phyloP scores from a whole-genome alignment of 345 rosid genomes.

The Aethionema arabicum region DNA sequence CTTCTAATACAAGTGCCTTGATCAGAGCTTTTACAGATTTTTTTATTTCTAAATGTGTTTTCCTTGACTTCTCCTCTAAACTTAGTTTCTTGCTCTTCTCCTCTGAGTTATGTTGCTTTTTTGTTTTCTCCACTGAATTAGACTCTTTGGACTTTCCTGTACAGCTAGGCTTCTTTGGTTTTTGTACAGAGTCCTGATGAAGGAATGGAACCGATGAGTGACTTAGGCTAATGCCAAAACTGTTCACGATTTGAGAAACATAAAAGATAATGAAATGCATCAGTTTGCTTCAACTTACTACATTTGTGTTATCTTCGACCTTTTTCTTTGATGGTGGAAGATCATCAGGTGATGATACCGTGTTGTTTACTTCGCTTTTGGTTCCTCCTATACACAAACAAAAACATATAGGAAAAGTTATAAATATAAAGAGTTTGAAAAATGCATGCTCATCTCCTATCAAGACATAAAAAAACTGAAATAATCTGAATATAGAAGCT shows the following conservation, averaged over 20 bases:
- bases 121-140: conserved; percentile 28
- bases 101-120: conserved; percentile 25
- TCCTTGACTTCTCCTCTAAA: conserved; percentile 42
- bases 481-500: neutral
- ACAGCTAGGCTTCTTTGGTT: conserved; percentile 31
- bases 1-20: conserved; percentile 59
- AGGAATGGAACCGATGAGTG: neutral
- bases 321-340: conserved; percentile 21
- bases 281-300: conserved; percentile 24
- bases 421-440: neutral
- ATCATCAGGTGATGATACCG: conserved; percentile 12
- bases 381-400: conserved; percentile 28
- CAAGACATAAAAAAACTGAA: neutral
- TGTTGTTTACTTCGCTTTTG: conserved; percentile 27
- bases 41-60: conserved; percentile 41
- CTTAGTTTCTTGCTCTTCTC: conserved; percentile 34
- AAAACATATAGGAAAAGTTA: conserved; percentile 1
- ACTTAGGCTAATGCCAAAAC: neutral
- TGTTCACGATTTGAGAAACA: neutral
- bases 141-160: conserved; percentile 22
- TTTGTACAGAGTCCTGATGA: conserved; percentile 29
- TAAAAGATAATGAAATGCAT: neutral
- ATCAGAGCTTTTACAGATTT: conserved; percentile 53
- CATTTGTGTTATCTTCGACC: conserved; percentile 24
- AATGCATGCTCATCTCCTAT: neutral